phyloP scores from a whole-genome alignment of 257 asterid genomes.

The Solanum corneliomulleri region DNA sequence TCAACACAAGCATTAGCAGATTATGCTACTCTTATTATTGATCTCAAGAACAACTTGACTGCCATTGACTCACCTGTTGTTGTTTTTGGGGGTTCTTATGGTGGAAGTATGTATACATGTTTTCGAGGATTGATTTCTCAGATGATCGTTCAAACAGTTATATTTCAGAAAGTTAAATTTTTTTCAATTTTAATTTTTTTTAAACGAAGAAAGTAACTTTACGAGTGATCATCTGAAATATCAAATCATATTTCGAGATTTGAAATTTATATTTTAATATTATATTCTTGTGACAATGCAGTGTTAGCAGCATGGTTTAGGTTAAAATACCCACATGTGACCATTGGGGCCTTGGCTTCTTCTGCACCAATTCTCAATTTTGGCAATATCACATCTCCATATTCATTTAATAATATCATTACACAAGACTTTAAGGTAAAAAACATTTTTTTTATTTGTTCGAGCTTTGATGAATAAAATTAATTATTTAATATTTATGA shows the following conservation, averaged over 20 bases:
- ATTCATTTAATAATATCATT: slow-evolving; percentile 54
- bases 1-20: slow-evolving; percentile 90
- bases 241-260: background rate
- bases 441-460: background rate
- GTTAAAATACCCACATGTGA: slow-evolving; percentile 78
- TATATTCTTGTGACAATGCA: slow-evolving; percentile 8
- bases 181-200: no score
- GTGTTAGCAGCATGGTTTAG: slow-evolving; percentile 99
- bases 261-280: background rate
- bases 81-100: slow-evolving; percentile 91
- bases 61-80: slow-evolving; percentile 66
- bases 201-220: accelerated
- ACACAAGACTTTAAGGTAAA: slow-evolving; percentile 70
- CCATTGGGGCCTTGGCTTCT: slow-evolving; percentile 86
- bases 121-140: background rate
- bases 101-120: slow-evolving; percentile 56
- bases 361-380: slow-evolving; percentile 91
- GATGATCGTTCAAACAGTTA: background rate
- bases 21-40: slow-evolving; percentile 64
- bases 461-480: background rate
- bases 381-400: slow-evolving; percentile 74
- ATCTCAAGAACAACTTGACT: slow-evolving; percentile 56
- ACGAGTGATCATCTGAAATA: background rate
- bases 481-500: background rate
- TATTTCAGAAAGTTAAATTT: background rate